Evolutionary conservation across 768 basidiomycete genomes (phyloP).

Genomic region (Leucogyrophana mollusca): DNA sequence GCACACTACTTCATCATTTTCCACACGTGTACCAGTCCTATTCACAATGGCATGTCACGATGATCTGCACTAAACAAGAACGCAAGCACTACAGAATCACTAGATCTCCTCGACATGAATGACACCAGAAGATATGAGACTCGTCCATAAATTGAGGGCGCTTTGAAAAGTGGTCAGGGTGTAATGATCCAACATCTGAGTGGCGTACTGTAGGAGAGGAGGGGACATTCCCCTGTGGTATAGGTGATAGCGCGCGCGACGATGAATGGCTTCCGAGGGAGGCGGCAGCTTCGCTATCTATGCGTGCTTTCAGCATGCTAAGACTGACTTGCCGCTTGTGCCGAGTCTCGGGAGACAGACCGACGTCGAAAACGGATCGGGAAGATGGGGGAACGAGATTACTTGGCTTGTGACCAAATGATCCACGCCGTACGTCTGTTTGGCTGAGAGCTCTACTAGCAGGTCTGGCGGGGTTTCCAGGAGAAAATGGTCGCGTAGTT

Average conservation of each 20-base stretch:
- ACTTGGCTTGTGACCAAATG: constrained; percentile 29
- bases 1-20: constrained; percentile 2
- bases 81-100: constrained; percentile 58
- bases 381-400: constrained; percentile 39
- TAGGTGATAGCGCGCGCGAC: constrained; percentile 56
- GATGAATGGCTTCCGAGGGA: constrained; percentile 39
- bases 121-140: constrained; percentile 88
- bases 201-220: constrained; percentile 23
- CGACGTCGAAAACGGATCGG: constrained; percentile 65
- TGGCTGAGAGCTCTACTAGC: constrained; percentile 39
- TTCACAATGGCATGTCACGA: constrained; percentile 2
- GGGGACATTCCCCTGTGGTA: constrained; percentile 32
- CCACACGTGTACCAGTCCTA: constrained; percentile 5
- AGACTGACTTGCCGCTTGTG: constrained; percentile 84
- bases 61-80: constrained; percentile 1
- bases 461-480: constrained; percentile 41
- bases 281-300: constrained; percentile 71
- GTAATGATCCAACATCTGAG: constrained; percentile 22
- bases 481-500: constrained; percentile 47
- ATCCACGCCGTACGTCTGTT: constrained; percentile 35
- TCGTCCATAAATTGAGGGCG: constrained; percentile 84
- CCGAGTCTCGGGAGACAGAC: constrained; percentile 68
- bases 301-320: constrained; percentile 88
- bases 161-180: constrained; percentile 25
- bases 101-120: constrained; percentile 77